Conservation (phyloP, 345 rosid species). For the Camelina hispida region DNA sequence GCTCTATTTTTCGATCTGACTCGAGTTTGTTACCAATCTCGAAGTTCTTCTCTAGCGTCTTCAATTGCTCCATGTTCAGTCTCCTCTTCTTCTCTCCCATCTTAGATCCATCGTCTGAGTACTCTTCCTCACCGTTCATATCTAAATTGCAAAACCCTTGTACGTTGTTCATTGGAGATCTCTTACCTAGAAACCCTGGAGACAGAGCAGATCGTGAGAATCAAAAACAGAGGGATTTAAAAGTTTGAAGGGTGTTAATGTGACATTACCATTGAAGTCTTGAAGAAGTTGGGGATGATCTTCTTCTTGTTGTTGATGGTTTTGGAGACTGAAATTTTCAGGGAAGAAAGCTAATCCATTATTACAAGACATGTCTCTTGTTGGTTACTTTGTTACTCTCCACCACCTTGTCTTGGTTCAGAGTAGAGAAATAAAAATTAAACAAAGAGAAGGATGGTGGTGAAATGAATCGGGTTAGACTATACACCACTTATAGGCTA, state of each 20-base stretch:
- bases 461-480: constrained; percentile 37
- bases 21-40: constrained; percentile 95
- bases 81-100: constrained; percentile 95
- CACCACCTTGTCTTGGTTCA: constrained; percentile 15
- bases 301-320: constrained; percentile 66
- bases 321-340: constrained; percentile 78
- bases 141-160: constrained; percentile 59
- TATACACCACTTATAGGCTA: constrained; percentile 38
- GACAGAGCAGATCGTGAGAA: constrained; percentile 12
- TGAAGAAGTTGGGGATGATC: constrained; percentile 63
- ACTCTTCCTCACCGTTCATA: constrained; percentile 72
- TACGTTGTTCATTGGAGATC: constrained; percentile 60
- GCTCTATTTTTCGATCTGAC: constrained; percentile 92
- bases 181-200: constrained; percentile 64
- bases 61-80: constrained; percentile 84
- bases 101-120: constrained; percentile 89
- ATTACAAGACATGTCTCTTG: constrained; percentile 60
- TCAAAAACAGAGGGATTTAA: neutral
- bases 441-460: constrained; percentile 17
- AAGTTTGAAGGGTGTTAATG: constrained; percentile 5
- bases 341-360: constrained; percentile 89
- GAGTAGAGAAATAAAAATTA: neutral
- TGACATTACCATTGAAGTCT: constrained; percentile 68
- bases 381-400: constrained; percentile 5
- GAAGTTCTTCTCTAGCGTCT: constrained; percentile 87